Evolutionary conservation across 768 basidiomycete species (phyloP).

Genomic region (Lentinula sp.): DNA sequence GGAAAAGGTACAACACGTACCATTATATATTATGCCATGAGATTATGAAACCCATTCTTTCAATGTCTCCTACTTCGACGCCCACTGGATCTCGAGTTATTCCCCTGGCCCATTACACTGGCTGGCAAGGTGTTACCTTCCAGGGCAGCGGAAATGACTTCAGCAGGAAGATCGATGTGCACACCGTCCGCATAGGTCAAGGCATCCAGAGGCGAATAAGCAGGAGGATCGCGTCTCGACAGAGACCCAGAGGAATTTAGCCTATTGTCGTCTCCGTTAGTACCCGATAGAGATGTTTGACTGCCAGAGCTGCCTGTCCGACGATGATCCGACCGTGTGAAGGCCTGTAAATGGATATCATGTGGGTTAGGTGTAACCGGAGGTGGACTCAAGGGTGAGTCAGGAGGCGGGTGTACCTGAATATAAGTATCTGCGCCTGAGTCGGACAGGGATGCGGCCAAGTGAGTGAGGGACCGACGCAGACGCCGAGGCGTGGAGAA

Average conservation of each 20-base stretch:
- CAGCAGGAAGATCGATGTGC: constrained; percentile 89
- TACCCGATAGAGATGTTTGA: constrained; percentile 13
- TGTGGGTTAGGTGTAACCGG: constrained; percentile 81
- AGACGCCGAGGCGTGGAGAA: constrained; percentile 64
- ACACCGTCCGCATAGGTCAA: constrained; percentile 81
- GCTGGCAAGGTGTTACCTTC: constrained; percentile 67
- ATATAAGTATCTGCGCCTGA: constrained; percentile 64
- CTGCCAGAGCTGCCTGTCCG: constrained; percentile 28
- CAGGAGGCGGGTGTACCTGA: constrained; percentile 72
- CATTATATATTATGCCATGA: neutral
- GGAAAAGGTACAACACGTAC: neutral
- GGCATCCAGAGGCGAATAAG: constrained; percentile 87
- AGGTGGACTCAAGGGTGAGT: constrained; percentile 73
- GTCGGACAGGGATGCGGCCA: constrained; percentile 51
- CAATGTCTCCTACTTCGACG: constrained; percentile 52
- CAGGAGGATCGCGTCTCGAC: constrained; percentile 67
- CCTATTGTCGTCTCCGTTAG: constrained; percentile 16
- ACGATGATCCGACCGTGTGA: constrained; percentile 34
- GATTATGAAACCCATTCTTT: constrained; percentile 5
- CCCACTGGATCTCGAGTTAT: constrained; percentile 44
- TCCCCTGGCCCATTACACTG: constrained; percentile 47
- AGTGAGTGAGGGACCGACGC: constrained; percentile 61
- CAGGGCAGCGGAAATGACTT: constrained; percentile 84
- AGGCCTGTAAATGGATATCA: constrained; percentile 76
- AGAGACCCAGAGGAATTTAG: constrained; percentile 25